Conservation (phyloP, 805 yeast species). For the Wickerhamiella azyma region DNA sequence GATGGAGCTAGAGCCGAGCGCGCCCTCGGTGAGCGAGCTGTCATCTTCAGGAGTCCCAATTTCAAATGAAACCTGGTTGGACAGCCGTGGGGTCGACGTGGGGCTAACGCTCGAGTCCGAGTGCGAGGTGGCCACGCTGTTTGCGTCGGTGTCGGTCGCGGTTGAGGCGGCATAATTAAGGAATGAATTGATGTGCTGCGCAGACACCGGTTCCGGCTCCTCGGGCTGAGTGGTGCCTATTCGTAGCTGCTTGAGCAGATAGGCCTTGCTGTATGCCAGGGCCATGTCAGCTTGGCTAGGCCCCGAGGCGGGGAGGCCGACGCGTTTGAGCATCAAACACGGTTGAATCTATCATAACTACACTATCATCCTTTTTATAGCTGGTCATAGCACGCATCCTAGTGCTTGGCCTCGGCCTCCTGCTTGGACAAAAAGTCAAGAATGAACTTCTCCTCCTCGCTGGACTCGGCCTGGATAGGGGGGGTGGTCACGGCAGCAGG, state of each 20-base stretch:
- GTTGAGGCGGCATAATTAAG: conserved; percentile 5
- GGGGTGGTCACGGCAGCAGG: conserved; percentile 49
- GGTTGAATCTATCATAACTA: too few relatives aligned
- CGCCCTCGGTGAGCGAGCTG: neutral
- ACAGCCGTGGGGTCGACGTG: neutral
- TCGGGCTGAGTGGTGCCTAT: conserved; percentile 11
- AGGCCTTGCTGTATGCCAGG: conserved; percentile 22
- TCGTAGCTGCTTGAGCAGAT: conserved; percentile 22
- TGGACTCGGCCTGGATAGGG: conserved; percentile 57
- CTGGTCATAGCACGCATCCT: neutral
- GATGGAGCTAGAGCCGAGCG: neutral
- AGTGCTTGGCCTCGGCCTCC: conserved; percentile 22
- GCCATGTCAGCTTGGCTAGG: conserved; percentile 21
- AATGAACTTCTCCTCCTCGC: conserved; percentile 84
- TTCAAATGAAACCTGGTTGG: neutral
- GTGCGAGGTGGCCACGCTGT: conserved; percentile 4
- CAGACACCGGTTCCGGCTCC: neutral
- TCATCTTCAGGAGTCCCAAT: conserved; percentile 1
- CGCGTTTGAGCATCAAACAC: too few relatives aligned
- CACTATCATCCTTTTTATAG: too few relatives aligned
- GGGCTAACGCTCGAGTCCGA: conserved; percentile 8
- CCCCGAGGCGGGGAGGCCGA: too few relatives aligned
- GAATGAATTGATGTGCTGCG: neutral
- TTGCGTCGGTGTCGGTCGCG: neutral
- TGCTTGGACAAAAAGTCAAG: conserved; percentile 46